Conservation (phyloP, 768 basidiomycete species). For the Bullera alba region DNA sequence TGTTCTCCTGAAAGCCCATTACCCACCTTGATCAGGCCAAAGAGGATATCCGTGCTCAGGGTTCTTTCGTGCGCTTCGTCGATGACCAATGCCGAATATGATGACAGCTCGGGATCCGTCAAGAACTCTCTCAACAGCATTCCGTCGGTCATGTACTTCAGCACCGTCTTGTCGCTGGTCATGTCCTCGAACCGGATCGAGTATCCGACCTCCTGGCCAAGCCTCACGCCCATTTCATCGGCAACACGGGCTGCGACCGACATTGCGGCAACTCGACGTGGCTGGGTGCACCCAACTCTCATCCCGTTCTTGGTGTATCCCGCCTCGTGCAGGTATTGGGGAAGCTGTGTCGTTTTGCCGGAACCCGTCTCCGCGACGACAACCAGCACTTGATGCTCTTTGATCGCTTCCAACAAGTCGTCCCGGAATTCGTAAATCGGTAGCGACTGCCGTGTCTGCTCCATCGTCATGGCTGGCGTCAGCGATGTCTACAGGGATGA, state of each 20-base stretch:
- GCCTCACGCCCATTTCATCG: conserved; percentile 94
- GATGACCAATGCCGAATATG: conserved; percentile 90
- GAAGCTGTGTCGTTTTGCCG: conserved; percentile 96
- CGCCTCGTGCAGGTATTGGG: conserved; percentile 96
- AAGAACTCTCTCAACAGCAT: conserved; percentile 96
- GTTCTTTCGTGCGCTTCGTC: conserved; percentile 99
- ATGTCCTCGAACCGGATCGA: conserved; percentile 99
- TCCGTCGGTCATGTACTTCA: conserved; percentile 99
- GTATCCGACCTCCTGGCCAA: conserved; percentile 98
- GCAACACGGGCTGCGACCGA: conserved; percentile 98
- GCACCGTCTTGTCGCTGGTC: conserved; percentile 95
- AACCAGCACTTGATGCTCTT: conserved; percentile 87
- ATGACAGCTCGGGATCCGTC: conserved; percentile 92
- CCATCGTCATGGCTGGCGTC: conserved; percentile 69
- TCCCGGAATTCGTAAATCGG: conserved; percentile 88
- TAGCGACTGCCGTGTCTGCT: conserved; percentile 85
- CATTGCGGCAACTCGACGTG: conserved; percentile 98
- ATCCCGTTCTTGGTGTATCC: conserved; percentile 78
- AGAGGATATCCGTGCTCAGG: conserved; percentile 94
- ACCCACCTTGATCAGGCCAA: conserved; percentile 95
- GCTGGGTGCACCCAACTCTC: conserved; percentile 91
- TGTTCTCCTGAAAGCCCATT: conserved; percentile 1
- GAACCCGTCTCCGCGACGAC: conserved; percentile 98
- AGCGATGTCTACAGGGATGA: conserved; percentile 4
- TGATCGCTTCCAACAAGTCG: conserved; percentile 77